phyloP scores from a whole-genome alignment of 2,329 filamentous ascomycete species.

The Raffaelea arxii region DNA sequence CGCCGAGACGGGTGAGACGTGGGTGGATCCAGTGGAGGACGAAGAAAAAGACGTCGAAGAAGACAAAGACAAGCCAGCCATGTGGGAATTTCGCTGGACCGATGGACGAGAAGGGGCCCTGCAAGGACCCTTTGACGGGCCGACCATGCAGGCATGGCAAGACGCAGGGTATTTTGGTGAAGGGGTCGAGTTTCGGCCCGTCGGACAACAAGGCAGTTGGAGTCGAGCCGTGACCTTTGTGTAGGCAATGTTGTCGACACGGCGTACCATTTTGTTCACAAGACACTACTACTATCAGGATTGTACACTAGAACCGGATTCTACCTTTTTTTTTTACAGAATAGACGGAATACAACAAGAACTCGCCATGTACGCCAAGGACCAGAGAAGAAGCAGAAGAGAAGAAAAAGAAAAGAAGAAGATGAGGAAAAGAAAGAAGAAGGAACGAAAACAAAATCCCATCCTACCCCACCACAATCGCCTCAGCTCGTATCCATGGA shows the following conservation, averaged over 20 bases:
- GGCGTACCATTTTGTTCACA: no score
- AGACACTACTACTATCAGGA: background rate
- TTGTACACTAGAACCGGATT: background rate
- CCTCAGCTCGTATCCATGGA: conserved; percentile 22
- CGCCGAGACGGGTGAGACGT: conserved; percentile 78
- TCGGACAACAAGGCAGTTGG: conserved; percentile 47
- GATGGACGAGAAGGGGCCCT: conserved; percentile 73
- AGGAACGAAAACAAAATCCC: conserved; percentile 4
- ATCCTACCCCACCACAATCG: no score
- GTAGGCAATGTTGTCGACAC: no score
- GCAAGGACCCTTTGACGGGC: conserved; percentile 79
- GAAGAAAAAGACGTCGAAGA: conserved; percentile 4
- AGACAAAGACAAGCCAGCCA: conserved; percentile 18
- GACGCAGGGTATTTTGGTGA: conserved; percentile 88
- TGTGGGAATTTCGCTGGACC: conserved; percentile 92
- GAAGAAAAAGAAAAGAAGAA: conserved; percentile 3
- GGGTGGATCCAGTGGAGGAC: conserved; percentile 40
- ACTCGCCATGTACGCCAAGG: no score
- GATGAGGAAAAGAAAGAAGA: conserved; percentile 6
- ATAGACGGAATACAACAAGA: background rate
- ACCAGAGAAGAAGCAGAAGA: conserved; percentile 1
- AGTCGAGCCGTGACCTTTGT: conserved; percentile 27
- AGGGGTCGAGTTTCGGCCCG: conserved; percentile 68
- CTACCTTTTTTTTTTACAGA: background rate
- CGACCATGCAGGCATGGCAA: conserved; percentile 85